These are phyloP conservation scores for Russula virescens DNA, from an alignment of 768 basidiomycete genomes.

Conservation along the genomic window DNA sequence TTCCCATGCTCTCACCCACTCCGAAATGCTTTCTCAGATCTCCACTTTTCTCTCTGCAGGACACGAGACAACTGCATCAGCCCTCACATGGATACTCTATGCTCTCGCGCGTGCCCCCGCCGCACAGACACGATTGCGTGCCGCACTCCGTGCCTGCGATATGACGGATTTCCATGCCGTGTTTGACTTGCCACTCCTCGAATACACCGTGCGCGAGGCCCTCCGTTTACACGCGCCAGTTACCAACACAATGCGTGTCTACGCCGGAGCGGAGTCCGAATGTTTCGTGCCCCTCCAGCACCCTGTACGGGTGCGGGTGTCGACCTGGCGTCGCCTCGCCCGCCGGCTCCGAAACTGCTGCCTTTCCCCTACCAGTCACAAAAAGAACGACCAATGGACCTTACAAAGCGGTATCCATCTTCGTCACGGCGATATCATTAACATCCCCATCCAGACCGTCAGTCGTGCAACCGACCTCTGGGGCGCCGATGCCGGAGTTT, in stretches of 20 bases:
- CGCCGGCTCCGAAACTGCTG: not conserved
- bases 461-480: constrained; percentile 52
- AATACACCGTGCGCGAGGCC: constrained; percentile 55
- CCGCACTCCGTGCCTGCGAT: constrained; percentile 33
- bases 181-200: constrained; percentile 47
- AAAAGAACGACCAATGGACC: constrained; percentile 2
- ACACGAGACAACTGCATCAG: constrained; percentile 55
- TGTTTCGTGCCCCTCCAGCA: constrained; percentile 48
- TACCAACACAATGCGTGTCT: constrained; percentile 53
- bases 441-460: constrained; percentile 53
- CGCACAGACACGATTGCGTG: constrained; percentile 44
- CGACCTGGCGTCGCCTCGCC: constrained; percentile 11
- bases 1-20: constrained; percentile 45
- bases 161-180: constrained; percentile 23
- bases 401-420: constrained; percentile 7
- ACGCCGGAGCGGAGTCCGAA: constrained; percentile 33
- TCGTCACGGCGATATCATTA: constrained; percentile 48
- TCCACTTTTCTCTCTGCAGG: constrained; percentile 60
- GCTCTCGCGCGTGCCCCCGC: constrained; percentile 43
- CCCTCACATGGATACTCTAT: constrained; percentile 59
- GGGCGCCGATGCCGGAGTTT: constrained; percentile 60
- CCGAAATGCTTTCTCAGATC: constrained; percentile 59
- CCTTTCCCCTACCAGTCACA: not conserved
- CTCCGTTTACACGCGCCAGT: constrained; percentile 53
- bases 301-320: constrained; percentile 18